phyloP scores from a whole-genome alignment of 2,329 filamentous ascomycete species.

The Aspergillus pseudoviridinutans region DNA sequence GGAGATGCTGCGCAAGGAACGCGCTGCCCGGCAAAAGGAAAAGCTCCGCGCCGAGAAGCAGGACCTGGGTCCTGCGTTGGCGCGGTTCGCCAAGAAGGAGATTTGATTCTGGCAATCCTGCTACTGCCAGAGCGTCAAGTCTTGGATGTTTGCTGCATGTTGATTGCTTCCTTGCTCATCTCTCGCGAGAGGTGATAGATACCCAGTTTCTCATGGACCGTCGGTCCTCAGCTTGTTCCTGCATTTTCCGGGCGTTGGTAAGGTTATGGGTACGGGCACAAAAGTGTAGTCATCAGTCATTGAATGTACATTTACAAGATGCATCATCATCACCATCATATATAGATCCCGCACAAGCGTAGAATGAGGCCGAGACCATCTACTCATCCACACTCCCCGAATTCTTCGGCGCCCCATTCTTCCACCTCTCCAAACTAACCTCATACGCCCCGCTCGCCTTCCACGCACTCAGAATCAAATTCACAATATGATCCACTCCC shows the following conservation, averaged over 20 bases:
- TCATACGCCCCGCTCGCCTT: conserved; percentile 73
- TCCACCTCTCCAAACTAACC: conserved; percentile 42
- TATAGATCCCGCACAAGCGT: too few relatives aligned
- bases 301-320: conserved; percentile 3
- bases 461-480: conserved; percentile 87
- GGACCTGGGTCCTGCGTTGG: conserved; percentile 80
- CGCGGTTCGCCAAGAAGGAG: conserved; percentile 73
- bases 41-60: conserved; percentile 63
- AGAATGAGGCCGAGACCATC: neutral
- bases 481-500: conserved; percentile 80
- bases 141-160: conserved; percentile 1
- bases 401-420: conserved; percentile 34
- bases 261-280: neutral
- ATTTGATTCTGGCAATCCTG: conserved; percentile 8
- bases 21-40: conserved; percentile 65
- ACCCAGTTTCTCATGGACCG: conserved; percentile 7
- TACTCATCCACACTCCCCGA: conserved; percentile 34
- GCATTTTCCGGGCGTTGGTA: conserved; percentile 4
- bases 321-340: too few relatives aligned
- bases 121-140: neutral
- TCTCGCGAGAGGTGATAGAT: conserved; percentile 7
- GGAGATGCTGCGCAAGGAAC: conserved; percentile 71
- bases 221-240: neutral
- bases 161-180: conserved; percentile 6
- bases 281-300: neutral